Base-by-base conservation (phyloP, 23 red algal genomes). In the Gracilaria vermiculophylla region DNA sequence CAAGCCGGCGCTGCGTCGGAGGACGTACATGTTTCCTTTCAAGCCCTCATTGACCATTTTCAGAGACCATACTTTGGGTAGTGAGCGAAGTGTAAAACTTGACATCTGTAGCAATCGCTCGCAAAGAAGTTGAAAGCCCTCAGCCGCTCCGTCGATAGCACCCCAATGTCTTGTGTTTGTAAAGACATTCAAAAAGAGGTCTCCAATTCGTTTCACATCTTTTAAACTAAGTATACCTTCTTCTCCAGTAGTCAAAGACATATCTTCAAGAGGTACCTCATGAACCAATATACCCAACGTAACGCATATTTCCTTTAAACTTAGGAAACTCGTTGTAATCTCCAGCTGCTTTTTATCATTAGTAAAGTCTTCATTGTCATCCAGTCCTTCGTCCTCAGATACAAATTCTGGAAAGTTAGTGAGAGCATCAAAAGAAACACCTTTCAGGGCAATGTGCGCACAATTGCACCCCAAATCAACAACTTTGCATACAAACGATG, bases 71-170 rank as follows among this genome's bases (percentile, higher is more conserved):
- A 56, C n/a, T 75, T 48, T 45, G 13, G 82, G 82, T n/a, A 86
- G 44, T 48, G 70, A 76, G 42, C 48, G 70, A 53, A 71, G 41
- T 5, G 31, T 39, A 8, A 42, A 57, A 23, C 28, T 20, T 47
- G 37, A 32, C 19, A 27, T 32, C 16, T 35, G 47, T 17, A 74
- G 47, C 21, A 86, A 57, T 10, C 64, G 25, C 61, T 86, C 82
- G 54, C 82, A 86, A 53, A 86, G 64, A 29, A 86, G 64, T 64
- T 86, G 82, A 62, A 86, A 73, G 43, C 82, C 82, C 51, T 86
- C 82, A 37, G 82, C 65, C 3, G 82, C 82, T 6, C 82, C 82
- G 32, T 86, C 82, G 32, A 86, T 86, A 43, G 74, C 64, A 41
- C 82, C 82, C 82, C 82, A 86, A 69, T 86, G 82, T 45, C 82